Conservation (phyloP, 148 eudicot species). For the Drosera capensis region DNA sequence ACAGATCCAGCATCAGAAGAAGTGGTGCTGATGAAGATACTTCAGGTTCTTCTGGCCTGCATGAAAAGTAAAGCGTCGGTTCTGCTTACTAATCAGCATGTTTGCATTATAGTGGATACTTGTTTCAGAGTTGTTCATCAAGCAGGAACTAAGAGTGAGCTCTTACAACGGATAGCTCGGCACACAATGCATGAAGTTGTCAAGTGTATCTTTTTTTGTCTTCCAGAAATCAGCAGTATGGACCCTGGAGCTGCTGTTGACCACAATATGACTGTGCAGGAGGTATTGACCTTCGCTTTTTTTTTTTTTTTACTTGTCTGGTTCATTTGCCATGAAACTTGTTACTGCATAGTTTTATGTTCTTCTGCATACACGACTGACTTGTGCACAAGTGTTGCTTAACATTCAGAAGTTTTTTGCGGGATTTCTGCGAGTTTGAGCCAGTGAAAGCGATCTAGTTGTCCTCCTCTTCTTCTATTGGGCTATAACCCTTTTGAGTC, state of each 20-base stretch:
- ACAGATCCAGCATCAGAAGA: slow-evolving; percentile 96
- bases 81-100: slow-evolving; percentile 75
- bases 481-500: too few species aligned
- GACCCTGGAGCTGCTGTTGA: slow-evolving; percentile 19
- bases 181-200: slow-evolving; percentile 87
- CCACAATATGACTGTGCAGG: slow-evolving; percentile 18
- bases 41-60: slow-evolving; percentile 90
- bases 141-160: slow-evolving; percentile 77
- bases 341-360: too few species aligned
- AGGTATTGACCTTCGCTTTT: slow-evolving; percentile 23
- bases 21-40: slow-evolving; percentile 81
- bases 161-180: slow-evolving; percentile 78
- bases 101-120: slow-evolving; percentile 79
- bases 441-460: too few species aligned
- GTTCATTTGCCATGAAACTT: background rate
- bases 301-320: background rate
- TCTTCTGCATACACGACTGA: too few species aligned
- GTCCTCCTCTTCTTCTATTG: too few species aligned
- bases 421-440: too few species aligned
- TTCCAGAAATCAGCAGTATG: slow-evolving; percentile 32
- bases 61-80: slow-evolving; percentile 78
- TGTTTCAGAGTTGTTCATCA: slow-evolving; percentile 90
- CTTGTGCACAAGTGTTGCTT: too few species aligned
- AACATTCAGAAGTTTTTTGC: too few species aligned
- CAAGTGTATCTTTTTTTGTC: slow-evolving; percentile 64